Evolutionary conservation across 1,284 basidiomycete species (phyloP), one percentile per base, ranked within the genome.

Genomic region (Ceratobasidium sp.): DNA sequence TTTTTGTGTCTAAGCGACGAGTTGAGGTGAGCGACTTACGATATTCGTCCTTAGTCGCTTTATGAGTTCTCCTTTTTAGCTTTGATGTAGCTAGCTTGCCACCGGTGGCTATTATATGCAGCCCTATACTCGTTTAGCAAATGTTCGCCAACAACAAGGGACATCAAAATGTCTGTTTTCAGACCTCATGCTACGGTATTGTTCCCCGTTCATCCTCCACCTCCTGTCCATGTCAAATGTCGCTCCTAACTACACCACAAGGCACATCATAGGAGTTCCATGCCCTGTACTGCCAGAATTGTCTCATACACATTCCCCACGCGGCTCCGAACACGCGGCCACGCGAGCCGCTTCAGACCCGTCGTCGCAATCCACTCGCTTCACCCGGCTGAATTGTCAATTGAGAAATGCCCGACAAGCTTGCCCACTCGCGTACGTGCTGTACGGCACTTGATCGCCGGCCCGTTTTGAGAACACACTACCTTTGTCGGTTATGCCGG

Each of bases 131-230:
- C 36, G 11, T 41, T 11, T 11, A 11, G 36, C 11, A 41, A 11
- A 11, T 41, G 6, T 41, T 41, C 36, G 4, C 36, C 36, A 41
- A 17, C n/a, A 57, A 27, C 54, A 2, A 57, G 54, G 54, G 54
- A 57, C 29, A 57, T 57, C 54, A 57, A 57, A 41, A 41, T 41
- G 36, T 41, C 36, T 41, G 36, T 31, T 31, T 31, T 29, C n/a
- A 22, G 22, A 27, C 54, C 29, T 27, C 54, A 51, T 51, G 50
- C 50, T 6, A 5, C 22, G 29, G 54, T 27, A 57, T 57, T 57
- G 54, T 57, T 57, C 54, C 54, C 54, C 29, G 54, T 31, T 57
- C 54, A 57, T 57, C 54, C 54, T 57, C 54, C 54, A 57, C 19
- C n/a, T 27, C 54, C 22, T 24, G 54, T 31, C 15, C 8, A 57